Base-by-base conservation (phyloP, 2,329 filamentous ascomycete species). In the Ceratocystis ficicola region DNA sequence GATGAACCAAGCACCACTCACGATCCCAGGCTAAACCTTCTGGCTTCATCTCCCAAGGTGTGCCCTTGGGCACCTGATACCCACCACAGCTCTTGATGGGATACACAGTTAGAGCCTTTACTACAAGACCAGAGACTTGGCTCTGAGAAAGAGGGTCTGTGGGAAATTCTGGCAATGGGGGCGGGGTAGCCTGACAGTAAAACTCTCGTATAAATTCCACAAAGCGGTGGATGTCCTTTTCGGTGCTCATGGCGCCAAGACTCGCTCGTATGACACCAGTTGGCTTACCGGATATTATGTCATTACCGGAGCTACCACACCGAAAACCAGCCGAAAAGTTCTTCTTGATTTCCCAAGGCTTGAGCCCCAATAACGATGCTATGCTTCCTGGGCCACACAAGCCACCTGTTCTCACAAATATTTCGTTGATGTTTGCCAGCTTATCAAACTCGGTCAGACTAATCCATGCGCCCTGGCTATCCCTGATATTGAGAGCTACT, bases 81-180 rank as follows among this genome's bases (percentile, higher is more conserved):
- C 89, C 89, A 17, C 86, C 89, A 71, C 94, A 97, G 73, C 91
- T 96, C 75, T 99, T 99, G 72, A 99, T 92, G 0, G 94, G 94
- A 72, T 91, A 99, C 0, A 97, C 83, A 0, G 80, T 84, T 17
- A 92, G 81, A 64, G 79, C 79, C 68, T 87, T 83, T n/a, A 90
- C 79, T 30, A 65, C 50, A 7, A 70, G 63, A 25, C 44, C 46
- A 17, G 63, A 46, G 1, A 15, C 17, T 20, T 65, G 12, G 50
- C 28, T 57, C 20, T 48, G 44, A 7, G 20, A 2, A 20, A 32
- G 20, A 20, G 5, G 7, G 15, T 30, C 22, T 22, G 62, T 50
- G 32, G 44, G 7, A 36, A 32, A n/a, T 10, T 20, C 6, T 1
- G 28, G 59, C 5, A 41, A 30, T 30, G 3, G 5, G 41, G 44